Base-by-base conservation (phyloP, 2,329 filamentous ascomycete species). In the Calonectria pseudoreteaudii region DNA sequence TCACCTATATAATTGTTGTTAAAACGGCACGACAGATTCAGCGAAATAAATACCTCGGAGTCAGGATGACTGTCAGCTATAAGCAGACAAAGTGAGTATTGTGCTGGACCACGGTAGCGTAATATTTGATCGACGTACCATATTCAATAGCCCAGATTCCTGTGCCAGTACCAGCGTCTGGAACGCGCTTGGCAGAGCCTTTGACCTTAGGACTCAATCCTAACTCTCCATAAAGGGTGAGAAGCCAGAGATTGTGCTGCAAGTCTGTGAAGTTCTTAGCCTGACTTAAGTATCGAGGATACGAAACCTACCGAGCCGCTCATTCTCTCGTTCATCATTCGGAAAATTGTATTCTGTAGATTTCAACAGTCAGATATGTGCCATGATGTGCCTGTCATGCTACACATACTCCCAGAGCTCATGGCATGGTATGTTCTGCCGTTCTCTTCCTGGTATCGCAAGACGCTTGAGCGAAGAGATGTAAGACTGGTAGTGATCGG, bases 61-160 rank as follows among this genome's bases (percentile, higher is more conserved):
- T 73, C 53, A 10, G 71, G 71, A 67, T 67, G 68, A 11, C 28
- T 26, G 47, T 73, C 62, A 16, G 71, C 67, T 70, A 52, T n/a
- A 52, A 14, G 9, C 41, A 62, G 30, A 44, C 14, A 41, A n/a
- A 13, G 7, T 52, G 23, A 64, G 58, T 26, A 10, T 7, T 20
- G 23, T 62, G 23, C 30, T 23, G 8, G 20, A 31, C 8, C 16
- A 58, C 30, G 3, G 14, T n/a, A 26, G 16, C 26, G 6, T 28
- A 47, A 14, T 1, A 52, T 58, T 14, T 56, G 18, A 49, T 23
- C 41, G 56, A 64, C 67, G 2, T 41, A 56, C 67, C 71, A 31
- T 62, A 68, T 38, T 74, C 50, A 28, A 73, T 69, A 16, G 66
- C 49, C 71, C 66, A 73, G 26, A 69, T 66, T 14, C 71, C 71